Conservation (phyloP, 306 rosid genomes). For the Malus sieversii region DNA sequence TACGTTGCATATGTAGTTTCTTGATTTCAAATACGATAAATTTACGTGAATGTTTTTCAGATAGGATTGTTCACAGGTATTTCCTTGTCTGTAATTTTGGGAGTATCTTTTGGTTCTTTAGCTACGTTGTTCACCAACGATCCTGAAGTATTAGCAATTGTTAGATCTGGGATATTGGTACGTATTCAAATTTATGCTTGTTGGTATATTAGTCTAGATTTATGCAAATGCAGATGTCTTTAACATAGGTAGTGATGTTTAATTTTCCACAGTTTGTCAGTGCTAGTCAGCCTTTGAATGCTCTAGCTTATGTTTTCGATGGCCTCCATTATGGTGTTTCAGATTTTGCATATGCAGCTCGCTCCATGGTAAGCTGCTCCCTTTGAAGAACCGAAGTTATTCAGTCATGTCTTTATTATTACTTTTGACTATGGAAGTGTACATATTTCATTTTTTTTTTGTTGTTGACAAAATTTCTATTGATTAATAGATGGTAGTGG, state of each 20-base stretch:
- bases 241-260: slow-evolving; percentile 9
- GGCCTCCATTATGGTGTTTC: slow-evolving; percentile 94
- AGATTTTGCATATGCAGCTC: slow-evolving; percentile 87
- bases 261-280: slow-evolving; percentile 59
- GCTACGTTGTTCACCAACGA: slow-evolving; percentile 80
- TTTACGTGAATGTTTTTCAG: slow-evolving; percentile 37
- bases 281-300: slow-evolving; percentile 88
- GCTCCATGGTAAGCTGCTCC: slow-evolving; percentile 66
- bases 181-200: slow-evolving; percentile 19
- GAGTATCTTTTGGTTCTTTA: slow-evolving; percentile 70
- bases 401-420: slow-evolving; percentile 1
- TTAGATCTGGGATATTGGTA: slow-evolving; percentile 69
- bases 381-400: slow-evolving; percentile 1
- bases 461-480: slow-evolving; percentile 6
- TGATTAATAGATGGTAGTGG: slow-evolving; percentile 53
- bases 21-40: slow-evolving; percentile 9
- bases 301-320: slow-evolving; percentile 79
- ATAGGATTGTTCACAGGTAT: slow-evolving; percentile 67
- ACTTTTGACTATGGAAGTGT: neutral
- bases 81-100: slow-evolving; percentile 60
- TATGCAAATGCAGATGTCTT: neutral
- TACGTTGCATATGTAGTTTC: slow-evolving; percentile 6
- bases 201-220: slow-evolving; percentile 4
- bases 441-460: neutral
- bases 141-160: slow-evolving; percentile 64